Percentiles rank a stretch among this genome's conserved stretches.
Conservation (phyloP, 2,329 filamentous ascomycete genomes). For the Lasiodiplodia hormozganensis region DNA sequence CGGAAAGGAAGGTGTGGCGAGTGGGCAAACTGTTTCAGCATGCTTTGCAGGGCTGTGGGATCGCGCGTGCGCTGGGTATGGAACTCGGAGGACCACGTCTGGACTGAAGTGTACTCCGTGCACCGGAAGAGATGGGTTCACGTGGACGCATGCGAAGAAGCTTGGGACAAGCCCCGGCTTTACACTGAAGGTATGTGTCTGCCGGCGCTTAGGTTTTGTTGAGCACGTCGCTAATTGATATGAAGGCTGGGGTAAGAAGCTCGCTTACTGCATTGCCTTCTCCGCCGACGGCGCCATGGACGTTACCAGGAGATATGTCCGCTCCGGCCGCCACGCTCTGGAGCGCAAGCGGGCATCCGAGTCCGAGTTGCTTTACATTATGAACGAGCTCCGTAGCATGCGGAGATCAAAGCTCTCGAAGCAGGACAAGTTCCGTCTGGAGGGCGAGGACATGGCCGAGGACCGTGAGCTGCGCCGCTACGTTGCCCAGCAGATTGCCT, state of each 20-base stretch:
- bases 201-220: constrained; percentile 8
- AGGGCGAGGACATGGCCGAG: constrained; percentile 80
- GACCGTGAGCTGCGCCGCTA: constrained; percentile 77
- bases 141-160: constrained; percentile 91
- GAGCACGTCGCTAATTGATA: constrained; percentile 32
- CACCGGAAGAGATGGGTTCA: constrained; percentile 96
- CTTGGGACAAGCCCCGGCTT: constrained; percentile 91
- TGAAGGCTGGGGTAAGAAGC: constrained; percentile 87
- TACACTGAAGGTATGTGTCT: constrained; percentile 77
- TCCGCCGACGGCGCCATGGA: constrained; percentile 82
- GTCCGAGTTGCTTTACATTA: constrained; percentile 87
- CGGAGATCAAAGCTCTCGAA: constrained; percentile 86
- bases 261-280: constrained; percentile 97
- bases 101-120: constrained; percentile 96
- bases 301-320: constrained; percentile 72
- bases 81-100: constrained; percentile 97
- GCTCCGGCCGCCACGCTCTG: constrained; percentile 74
- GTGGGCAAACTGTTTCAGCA: constrained; percentile 98
- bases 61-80: constrained; percentile 95
- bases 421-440: constrained; percentile 79
- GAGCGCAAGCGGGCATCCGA: constrained; percentile 83
- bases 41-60: constrained; percentile 93
- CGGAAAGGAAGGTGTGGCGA: constrained; percentile 87
- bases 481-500: constrained; percentile 75
- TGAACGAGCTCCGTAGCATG: constrained; percentile 87